Percentiles rank a stretch among this genome's conserved stretches.
Evolutionary conservation across 495 filamentous ascomycete species (phyloP).

Genomic region (Letharia columbiana): DNA sequence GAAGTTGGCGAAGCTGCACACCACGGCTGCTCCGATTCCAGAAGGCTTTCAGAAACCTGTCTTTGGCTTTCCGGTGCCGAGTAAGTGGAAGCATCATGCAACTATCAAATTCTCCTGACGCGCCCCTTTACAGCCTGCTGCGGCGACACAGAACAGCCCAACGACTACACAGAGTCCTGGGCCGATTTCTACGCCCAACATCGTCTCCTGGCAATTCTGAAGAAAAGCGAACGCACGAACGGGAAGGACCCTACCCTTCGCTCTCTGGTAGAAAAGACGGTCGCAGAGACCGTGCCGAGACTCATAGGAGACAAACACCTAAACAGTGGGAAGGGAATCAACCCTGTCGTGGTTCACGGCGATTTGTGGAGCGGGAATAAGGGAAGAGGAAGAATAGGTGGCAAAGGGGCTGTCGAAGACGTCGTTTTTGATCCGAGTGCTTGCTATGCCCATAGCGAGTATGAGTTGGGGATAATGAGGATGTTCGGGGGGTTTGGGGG

Average conservation of each 20-base stretch:
- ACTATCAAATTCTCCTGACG: neutral
- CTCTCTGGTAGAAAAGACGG: slow-evolving; percentile 54
- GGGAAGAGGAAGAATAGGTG: slow-evolving; percentile 52
- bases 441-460: slow-evolving; percentile 81
- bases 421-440: slow-evolving; percentile 76
- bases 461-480: slow-evolving; percentile 84
- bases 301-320: slow-evolving; percentile 61
- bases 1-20: slow-evolving; percentile 73
- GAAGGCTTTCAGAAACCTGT: slow-evolving; percentile 46
- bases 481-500: slow-evolving; percentile 93
- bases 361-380: slow-evolving; percentile 89
- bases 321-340: slow-evolving; percentile 46
- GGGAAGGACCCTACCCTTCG: slow-evolving; percentile 54
- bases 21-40: slow-evolving; percentile 60
- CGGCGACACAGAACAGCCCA: slow-evolving; percentile 74
- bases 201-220: slow-evolving; percentile 56
- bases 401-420: slow-evolving; percentile 53
- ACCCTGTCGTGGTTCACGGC: slow-evolving; percentile 76
- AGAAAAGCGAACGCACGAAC: slow-evolving; percentile 48
- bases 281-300: slow-evolving; percentile 54
- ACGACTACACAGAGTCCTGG: slow-evolving; percentile 61
- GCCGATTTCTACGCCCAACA: slow-evolving; percentile 74
- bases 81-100: neutral
- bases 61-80: slow-evolving; percentile 78
- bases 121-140: slow-evolving; percentile 47